These are phyloP conservation scores for Fraxinus anomala DNA, from an alignment of 257 asterid genomes.

Conservation along the genomic window DNA sequence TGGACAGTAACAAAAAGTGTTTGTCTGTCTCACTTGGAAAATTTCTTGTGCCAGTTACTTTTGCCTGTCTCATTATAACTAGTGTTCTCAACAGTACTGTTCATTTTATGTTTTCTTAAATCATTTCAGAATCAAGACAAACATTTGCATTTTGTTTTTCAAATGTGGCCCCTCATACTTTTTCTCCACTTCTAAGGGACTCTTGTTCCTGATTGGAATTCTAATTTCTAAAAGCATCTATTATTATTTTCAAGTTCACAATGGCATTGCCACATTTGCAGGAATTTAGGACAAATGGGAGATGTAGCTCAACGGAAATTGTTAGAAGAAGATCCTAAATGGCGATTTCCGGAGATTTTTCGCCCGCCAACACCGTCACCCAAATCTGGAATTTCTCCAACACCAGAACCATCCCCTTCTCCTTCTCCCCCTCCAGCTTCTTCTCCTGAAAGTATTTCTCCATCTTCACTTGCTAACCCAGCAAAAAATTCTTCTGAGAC, in stretches of 20 bases:
- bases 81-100: neutral
- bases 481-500: conserved; percentile 25
- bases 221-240: neutral
- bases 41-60: neutral
- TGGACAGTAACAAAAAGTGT: neutral
- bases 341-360: conserved; percentile 12
- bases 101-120: neutral
- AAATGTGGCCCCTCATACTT: neutral
- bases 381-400: neutral
- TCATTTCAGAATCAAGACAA: neutral
- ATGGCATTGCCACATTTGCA: conserved; percentile 30
- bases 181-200: neutral
- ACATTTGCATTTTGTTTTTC: neutral
- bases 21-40: neutral
- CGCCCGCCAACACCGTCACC: neutral
- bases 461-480: conserved; percentile 36
- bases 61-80: neutral
- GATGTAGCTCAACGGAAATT: conserved; percentile 46
- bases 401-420: conserved; percentile 26
- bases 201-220: neutral
- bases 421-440: conserved; percentile 30
- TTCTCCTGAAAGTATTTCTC: conserved; percentile 31
- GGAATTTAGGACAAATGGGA: conserved; percentile 43
- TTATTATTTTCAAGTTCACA: conserved; percentile 13
- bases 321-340: conserved; percentile 25